A percentile compares a stretch with the other conserved stretches of the same genome.
Conservation (phyloP, 192 early-diverging fungal species). For the Backusella tarrabulga region DNA sequence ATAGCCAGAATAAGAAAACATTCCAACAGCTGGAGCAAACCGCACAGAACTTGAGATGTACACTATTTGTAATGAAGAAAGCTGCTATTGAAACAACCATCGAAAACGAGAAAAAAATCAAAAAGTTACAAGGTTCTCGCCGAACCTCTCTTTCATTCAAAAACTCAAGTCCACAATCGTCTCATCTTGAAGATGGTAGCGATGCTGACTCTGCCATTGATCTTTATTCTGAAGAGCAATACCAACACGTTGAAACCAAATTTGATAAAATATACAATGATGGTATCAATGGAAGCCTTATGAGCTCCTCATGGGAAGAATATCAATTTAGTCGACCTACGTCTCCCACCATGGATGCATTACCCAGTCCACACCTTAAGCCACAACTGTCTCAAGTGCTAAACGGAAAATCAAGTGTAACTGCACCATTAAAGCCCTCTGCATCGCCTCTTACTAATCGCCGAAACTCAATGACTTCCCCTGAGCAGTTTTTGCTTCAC, state of each 20-base stretch:
- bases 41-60: slow-evolving; percentile 49
- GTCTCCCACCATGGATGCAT: background rate
- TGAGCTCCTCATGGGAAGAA: background rate
- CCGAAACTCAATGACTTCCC: slow-evolving; percentile 20
- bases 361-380: background rate
- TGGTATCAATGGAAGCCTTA: slow-evolving; percentile 22
- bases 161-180: background rate
- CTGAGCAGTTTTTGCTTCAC: slow-evolving; percentile 26
- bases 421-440: slow-evolving; percentile 18
- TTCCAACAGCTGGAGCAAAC: slow-evolving; percentile 48
- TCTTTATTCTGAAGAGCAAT: slow-evolving; percentile 10
- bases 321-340: background rate
- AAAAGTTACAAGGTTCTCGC: slow-evolving; percentile 10
- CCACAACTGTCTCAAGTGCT: background rate
- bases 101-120: slow-evolving; percentile 30
- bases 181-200: slow-evolving; percentile 3
- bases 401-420: background rate
- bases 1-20: slow-evolving; percentile 41
- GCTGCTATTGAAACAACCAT: slow-evolving; percentile 48
- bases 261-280: slow-evolving; percentile 36
- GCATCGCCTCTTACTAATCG: slow-evolving; percentile 16
- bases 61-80: slow-evolving; percentile 53
- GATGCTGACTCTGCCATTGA: slow-evolving; percentile 31
- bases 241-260: slow-evolving; percentile 14
- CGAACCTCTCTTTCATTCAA: slow-evolving; percentile 2